Evolutionary conservation across 805 yeast species (phyloP).

Genomic region (Jamesozyma rosinii): DNA sequence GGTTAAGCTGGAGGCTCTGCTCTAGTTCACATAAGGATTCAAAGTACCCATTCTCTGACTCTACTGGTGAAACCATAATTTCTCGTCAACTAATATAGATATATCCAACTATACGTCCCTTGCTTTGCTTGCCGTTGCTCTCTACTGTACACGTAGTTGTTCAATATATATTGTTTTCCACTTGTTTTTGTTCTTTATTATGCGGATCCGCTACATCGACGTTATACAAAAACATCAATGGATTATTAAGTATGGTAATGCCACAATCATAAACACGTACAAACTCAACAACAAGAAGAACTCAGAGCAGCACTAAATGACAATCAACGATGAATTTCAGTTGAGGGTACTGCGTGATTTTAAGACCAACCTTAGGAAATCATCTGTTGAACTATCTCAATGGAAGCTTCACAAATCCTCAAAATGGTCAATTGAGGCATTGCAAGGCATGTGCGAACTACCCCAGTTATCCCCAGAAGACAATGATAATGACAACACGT

Average conservation of each 20-base stretch:
- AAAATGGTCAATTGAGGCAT: constrained; percentile 80
- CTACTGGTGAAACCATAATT: constrained; percentile 1
- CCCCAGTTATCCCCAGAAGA: neutral
- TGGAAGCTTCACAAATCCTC: constrained; percentile 61
- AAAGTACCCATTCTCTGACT: constrained; percentile 12
- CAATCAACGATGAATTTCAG: constrained; percentile 1
- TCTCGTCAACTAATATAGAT: no score
- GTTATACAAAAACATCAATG: neutral
- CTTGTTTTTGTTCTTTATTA: neutral
- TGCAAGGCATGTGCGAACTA: constrained; percentile 42
- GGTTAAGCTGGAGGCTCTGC: constrained; percentile 15
- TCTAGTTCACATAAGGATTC: constrained; percentile 24
- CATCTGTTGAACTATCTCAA: constrained; percentile 40
- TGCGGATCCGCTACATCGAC: neutral
- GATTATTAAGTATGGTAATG: neutral
- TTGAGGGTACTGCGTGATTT: constrained; percentile 11
- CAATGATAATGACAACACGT: constrained; percentile 18
- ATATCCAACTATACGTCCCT: no score
- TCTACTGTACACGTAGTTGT: no score
- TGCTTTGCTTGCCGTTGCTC: no score
- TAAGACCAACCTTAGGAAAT: constrained; percentile 28
- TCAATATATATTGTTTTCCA: no score
- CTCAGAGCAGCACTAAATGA: neutral
- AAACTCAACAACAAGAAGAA: neutral
- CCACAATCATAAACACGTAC: neutral